phyloP scores from a whole-genome alignment of 768 basidiomycete genomes.

The Tricholoma sp. region DNA sequence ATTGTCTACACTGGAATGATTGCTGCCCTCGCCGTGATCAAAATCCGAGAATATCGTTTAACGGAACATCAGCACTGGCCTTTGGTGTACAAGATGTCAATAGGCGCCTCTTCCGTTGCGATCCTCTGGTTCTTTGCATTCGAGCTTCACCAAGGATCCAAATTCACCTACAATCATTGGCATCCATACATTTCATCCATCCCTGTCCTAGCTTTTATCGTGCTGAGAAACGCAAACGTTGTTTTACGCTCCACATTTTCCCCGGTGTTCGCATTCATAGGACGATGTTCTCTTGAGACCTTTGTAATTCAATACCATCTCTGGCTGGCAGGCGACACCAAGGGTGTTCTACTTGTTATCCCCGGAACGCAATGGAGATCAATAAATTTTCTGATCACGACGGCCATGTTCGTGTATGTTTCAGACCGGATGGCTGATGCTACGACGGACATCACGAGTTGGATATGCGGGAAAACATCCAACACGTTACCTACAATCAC shows the following conservation, averaged over 20 bases:
- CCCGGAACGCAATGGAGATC: slow-evolving; percentile 70
- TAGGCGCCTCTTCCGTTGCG: slow-evolving; percentile 45
- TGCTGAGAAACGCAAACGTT: slow-evolving; percentile 71
- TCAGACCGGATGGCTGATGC: slow-evolving; percentile 74
- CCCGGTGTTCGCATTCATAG: slow-evolving; percentile 72
- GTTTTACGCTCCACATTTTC: slow-evolving; percentile 68
- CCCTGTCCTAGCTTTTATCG: slow-evolving; percentile 72
- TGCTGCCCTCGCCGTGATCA: slow-evolving; percentile 65
- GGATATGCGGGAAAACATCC: slow-evolving; percentile 39
- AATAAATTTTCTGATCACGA: slow-evolving; percentile 75
- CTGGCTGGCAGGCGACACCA: slow-evolving; percentile 82
- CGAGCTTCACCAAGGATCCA: slow-evolving; percentile 70
- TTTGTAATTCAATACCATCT: slow-evolving; percentile 90
- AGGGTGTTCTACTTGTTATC: slow-evolving; percentile 73
- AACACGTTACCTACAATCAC: slow-evolving; percentile 11
- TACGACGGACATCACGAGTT: slow-evolving; percentile 63
- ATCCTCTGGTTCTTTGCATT: slow-evolving; percentile 81
- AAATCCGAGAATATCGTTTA: slow-evolving; percentile 67
- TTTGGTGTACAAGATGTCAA: slow-evolving; percentile 38
- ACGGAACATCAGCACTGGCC: slow-evolving; percentile 69
- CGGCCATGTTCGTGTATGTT: slow-evolving; percentile 75
- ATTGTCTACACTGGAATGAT: slow-evolving; percentile 89
- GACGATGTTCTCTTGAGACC: slow-evolving; percentile 84
- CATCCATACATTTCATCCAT: slow-evolving; percentile 80
- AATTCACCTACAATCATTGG: slow-evolving; percentile 83